Percentiles rank a stretch among this genome's conserved stretches.
These are phyloP conservation scores for Anisodus acutangulus DNA, from an alignment of 257 asterid species.

Conservation along the genomic window DNA sequence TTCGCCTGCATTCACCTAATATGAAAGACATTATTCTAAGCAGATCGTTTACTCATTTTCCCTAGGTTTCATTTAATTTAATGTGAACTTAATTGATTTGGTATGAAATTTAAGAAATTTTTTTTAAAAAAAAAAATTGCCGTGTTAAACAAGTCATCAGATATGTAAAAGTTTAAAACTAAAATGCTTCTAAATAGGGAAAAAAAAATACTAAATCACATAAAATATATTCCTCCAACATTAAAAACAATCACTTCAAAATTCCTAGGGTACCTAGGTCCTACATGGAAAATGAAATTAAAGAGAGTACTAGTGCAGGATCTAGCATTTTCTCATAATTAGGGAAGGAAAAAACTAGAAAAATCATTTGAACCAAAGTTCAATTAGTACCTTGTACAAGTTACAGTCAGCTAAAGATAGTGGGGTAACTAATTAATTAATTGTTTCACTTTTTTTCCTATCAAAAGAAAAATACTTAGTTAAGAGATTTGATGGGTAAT, in stretches of 20 bases:
- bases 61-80: no score
- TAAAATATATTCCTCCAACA: not conserved
- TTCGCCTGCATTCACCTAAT: no score
- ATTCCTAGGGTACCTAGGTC: no score
- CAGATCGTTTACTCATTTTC: no score
- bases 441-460: not conserved
- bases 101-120: not conserved
- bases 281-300: not conserved
- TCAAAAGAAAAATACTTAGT: not conserved
- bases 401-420: not conserved
- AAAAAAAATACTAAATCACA: not conserved
- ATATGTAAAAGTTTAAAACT: not conserved
- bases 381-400: constrained; percentile 12
- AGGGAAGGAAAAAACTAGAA: not conserved
- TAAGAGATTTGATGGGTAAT: constrained; percentile 6
- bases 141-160: not conserved
- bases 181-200: not conserved
- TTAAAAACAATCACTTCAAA: no score
- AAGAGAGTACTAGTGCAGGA: not conserved
- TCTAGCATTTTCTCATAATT: not conserved
- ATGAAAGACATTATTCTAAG: no score
- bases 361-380: not conserved
- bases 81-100: not conserved
- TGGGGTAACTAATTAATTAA: not conserved
- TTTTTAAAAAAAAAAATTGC: no score